Conservation (phyloP, 2,329 filamentous ascomycete genomes). For the Nannizzia gypsea region DNA sequence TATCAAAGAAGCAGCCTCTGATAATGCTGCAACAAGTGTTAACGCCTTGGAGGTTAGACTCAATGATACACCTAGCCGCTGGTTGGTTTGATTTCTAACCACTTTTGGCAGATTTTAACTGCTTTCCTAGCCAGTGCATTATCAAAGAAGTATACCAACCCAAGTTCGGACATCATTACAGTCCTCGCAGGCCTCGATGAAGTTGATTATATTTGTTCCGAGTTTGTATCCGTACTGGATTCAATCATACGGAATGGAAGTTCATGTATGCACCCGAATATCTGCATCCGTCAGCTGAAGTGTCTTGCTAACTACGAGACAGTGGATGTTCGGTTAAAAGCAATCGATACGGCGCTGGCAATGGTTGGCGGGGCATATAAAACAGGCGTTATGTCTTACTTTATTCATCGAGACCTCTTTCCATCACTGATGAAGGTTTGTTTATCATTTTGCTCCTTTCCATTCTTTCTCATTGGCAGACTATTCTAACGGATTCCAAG, state of each 20-base stretch:
- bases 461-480: neutral
- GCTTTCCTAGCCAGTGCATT: constrained; percentile 74
- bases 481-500: constrained; percentile 34
- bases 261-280: constrained; percentile 44
- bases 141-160: constrained; percentile 84
- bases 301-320: neutral
- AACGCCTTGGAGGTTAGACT: constrained; percentile 69
- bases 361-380: constrained; percentile 91
- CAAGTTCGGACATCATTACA: constrained; percentile 86
- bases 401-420: constrained; percentile 88
- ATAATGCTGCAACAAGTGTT: constrained; percentile 51
- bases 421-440: constrained; percentile 84
- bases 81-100: neutral
- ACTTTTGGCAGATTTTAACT: constrained; percentile 59
- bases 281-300: neutral
- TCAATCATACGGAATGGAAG: constrained; percentile 66
- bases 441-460: neutral
- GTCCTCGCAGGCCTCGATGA: constrained; percentile 80
- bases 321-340: constrained; percentile 68
- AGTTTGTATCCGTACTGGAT: constrained; percentile 76
- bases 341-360: constrained; percentile 67
- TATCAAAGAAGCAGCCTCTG: constrained; percentile 54
- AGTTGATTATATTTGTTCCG: constrained; percentile 74
- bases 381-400: constrained; percentile 85
- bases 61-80: constrained; percentile 19